Evolutionary conservation across 2,329 filamentous ascomycete genomes (phyloP), one percentile per base, ranked within the genome.

Genomic region (Thielaviopsis punctulata): DNA sequence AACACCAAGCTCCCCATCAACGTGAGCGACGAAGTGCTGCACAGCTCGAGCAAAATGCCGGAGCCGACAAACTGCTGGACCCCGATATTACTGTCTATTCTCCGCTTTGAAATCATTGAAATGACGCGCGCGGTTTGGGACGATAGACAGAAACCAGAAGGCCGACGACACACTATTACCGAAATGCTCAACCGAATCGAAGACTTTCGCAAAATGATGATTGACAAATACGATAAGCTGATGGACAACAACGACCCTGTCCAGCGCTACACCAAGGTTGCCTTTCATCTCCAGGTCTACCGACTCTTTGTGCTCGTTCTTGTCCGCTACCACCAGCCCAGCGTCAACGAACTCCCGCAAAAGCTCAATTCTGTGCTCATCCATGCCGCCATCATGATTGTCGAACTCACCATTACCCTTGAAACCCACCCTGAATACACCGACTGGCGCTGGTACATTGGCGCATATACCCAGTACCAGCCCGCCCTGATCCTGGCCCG

Each of bases 391-490:
- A 72, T 73, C 51, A 62, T 68, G 59, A 72, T 75, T 47, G 64
- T 71, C 54, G 70, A 74, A 59, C 66, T 70, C 2, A 68, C 68
- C 1, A 69, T 71, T 47, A 65, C 68, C 55, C 65, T 74, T 4
- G 70, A 73, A 55, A 70, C 65, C 4, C 65, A 67, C 52, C 62
- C 60, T 0, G 54, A 61, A 4, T 72, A 86, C 36, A 63, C 66
- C 1, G 66, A 66, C 1, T 88, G 82, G 82, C 65, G 69, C 1
- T 88, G 84, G 84, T 87, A 86, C 58, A 60, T 68, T 12, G 81
- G 82, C 4, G 81, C 84, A 5, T 76, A 83, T 57, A 80, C 84
- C 56, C 83, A 86, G 61, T 86, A 81, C 62, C 84, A 87, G 60
- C 73, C 75, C 4, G 80, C 82, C 0, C 69, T 88, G 27, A 69